A percentile compares a stretch with the other conserved stretches of the same genome.
phyloP scores from a whole-genome alignment of 1,284 basidiomycete genomes.

The Thecaphora thlaspeos region DNA sequence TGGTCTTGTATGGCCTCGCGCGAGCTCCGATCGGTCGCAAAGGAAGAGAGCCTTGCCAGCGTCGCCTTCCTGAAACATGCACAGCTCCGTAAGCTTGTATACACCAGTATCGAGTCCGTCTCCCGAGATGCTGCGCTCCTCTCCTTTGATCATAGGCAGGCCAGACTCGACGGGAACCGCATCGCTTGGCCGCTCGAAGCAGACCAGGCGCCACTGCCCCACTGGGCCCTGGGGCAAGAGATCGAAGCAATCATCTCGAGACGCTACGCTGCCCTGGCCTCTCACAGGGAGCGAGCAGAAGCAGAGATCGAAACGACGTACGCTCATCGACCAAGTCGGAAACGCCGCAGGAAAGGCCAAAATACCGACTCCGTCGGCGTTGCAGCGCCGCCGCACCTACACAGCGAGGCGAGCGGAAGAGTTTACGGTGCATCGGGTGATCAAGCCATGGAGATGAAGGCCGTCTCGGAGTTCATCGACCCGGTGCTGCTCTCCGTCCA shows the following conservation, averaged over 20 bases:
- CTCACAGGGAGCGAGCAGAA: too few species aligned
- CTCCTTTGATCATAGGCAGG: neutral
- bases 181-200: neutral
- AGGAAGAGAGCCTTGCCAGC: neutral
- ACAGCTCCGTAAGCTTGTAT: neutral
- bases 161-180: neutral
- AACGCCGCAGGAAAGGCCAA: neutral
- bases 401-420: too few species aligned
- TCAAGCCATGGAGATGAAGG: neutral
- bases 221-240: neutral
- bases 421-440: too few species aligned
- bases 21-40: neutral
- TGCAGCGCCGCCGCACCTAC: too few species aligned
- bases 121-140: too few species aligned
- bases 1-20: neutral
- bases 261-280: neutral
- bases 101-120: too few species aligned
- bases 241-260: neutral
- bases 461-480: neutral
- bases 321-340: neutral
- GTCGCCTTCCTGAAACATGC: neutral
- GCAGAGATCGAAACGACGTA: too few species aligned
- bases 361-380: neutral
- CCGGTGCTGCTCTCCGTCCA: neutral
- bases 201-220: neutral